Base-by-base conservation (phyloP, 2,329 filamentous ascomycete genomes). In the Coniella lustricola region DNA sequence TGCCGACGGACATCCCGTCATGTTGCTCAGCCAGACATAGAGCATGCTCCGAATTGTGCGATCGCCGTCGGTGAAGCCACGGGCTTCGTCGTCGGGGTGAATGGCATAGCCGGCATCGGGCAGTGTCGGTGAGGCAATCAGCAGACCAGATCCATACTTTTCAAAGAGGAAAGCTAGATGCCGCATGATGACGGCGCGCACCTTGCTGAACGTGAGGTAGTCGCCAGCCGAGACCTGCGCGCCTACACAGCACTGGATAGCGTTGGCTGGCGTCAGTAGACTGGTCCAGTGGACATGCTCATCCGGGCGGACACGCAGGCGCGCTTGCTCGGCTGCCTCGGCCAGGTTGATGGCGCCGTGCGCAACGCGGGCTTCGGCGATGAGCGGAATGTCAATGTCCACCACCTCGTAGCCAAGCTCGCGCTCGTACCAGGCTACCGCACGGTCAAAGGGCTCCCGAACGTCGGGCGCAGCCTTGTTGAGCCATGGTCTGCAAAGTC, bases 21-120 rank as follows among this genome's bases (percentile, higher is more conserved):
- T 83, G 65, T 96, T 96, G 7, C 90, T 85, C 32, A 95, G 67
- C 77, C 86, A 95, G 14, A 87, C 82, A 66, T 88, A 95, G 64
- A 84, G 80, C 88, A 95, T 95, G 60, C 79, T 87, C 21, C 77
- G 72, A n/a, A 95, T 70, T 14, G 80, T 82, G 52, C 69, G 72
- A 62, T 93, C 89, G 0, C 76, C 83, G 63, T 96, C 85, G 33
- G 76, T 83, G 56, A 88, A 71, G 2, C 90, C 90, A 59, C 90
- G 82, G n/a, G 69, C 69, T 14, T 81, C 70, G 35, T 86, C 82
- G 8, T 70, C 74, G 1, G 72, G 65, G 10, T 63, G 52, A 20
- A 83, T 80, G 36, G 78, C 77, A 85, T 87, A 94, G 10, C 90
- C 90, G 0, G 81, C 73, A 51, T 85, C 77, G 0, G 90, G 87